These are phyloP conservation scores for Stachybotrys chartarum DNA, from an alignment of 2,329 filamentous ascomycete species.

Conservation along the genomic window DNA sequence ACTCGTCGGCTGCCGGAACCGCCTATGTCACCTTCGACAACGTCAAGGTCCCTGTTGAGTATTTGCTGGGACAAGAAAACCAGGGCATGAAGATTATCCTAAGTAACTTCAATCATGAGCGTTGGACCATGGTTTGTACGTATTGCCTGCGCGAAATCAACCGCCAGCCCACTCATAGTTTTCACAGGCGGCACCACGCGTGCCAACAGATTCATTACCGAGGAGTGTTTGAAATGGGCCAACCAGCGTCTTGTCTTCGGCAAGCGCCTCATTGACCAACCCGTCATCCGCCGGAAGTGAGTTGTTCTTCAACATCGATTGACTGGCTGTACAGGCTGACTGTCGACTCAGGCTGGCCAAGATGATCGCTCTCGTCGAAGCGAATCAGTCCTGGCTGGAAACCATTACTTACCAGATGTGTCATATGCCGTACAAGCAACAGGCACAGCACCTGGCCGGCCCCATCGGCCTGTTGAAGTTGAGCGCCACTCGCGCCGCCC, in stretches of 20 bases:
- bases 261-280: constrained; percentile 76
- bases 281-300: constrained; percentile 74
- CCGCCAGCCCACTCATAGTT: background rate
- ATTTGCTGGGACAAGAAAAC: constrained; percentile 75
- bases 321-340: background rate
- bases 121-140: constrained; percentile 66
- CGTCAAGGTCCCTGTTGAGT: constrained; percentile 73
- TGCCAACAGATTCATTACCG: constrained; percentile 60
- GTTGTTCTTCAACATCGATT: constrained; percentile 9
- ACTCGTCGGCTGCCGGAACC: constrained; percentile 72
- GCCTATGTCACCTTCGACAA: constrained; percentile 78
- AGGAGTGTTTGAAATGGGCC: constrained; percentile 83
- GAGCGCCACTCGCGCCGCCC: constrained; percentile 66
- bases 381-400: constrained; percentile 82
- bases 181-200: constrained; percentile 49
- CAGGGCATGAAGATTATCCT: constrained; percentile 81
- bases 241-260: constrained; percentile 81
- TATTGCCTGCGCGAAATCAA: constrained; percentile 5
- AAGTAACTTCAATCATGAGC: constrained; percentile 84
- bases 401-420: constrained; percentile 83
- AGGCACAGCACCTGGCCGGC: constrained; percentile 67
- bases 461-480: constrained; percentile 80
- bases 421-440: constrained; percentile 72
- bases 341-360: constrained; percentile 56
- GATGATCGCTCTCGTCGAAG: constrained; percentile 77